Percentiles rank a stretch among this genome's conserved stretches.
Conservation (phyloP, 345 rosid genomes). For the Hibiscus trionum region DNA sequence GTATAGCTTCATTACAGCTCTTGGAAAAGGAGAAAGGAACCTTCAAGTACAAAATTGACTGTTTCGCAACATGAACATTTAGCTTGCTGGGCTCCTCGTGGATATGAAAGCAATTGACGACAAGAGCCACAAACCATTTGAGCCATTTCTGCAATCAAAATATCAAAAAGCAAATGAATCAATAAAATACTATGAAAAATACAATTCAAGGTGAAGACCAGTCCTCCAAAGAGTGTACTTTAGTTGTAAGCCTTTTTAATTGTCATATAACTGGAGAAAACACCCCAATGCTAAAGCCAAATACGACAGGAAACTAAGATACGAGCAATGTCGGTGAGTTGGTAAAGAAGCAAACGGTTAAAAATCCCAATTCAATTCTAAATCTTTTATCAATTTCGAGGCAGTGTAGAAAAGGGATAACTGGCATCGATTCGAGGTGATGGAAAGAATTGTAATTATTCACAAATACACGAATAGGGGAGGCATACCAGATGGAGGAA, state of each 20-base stretch:
- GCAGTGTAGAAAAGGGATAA: not conserved
- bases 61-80: constrained; percentile 62
- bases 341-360: not conserved
- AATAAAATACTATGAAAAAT: not conserved
- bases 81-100: constrained; percentile 52
- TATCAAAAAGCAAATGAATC: not conserved
- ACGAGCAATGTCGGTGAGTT: not conserved
- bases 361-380: not conserved
- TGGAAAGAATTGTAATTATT: not conserved
- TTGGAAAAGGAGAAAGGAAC: constrained; percentile 27
- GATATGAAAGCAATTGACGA: constrained; percentile 65
- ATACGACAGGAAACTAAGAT: not conserved
- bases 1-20: not conserved
- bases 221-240: not conserved
- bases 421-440: not conserved
- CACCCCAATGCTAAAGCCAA: not conserved
- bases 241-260: not conserved
- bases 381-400: not conserved
- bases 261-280: not conserved
- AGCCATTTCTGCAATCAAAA: constrained; percentile 42
- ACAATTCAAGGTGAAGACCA: not conserved
- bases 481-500: constrained; percentile 9
- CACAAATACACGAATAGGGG: not conserved
- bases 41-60: constrained; percentile 75
- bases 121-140: constrained; percentile 98